Evolutionary conservation across 2,329 filamentous ascomycete genomes (phyloP).

Genomic region (Fusarium sp.): DNA sequence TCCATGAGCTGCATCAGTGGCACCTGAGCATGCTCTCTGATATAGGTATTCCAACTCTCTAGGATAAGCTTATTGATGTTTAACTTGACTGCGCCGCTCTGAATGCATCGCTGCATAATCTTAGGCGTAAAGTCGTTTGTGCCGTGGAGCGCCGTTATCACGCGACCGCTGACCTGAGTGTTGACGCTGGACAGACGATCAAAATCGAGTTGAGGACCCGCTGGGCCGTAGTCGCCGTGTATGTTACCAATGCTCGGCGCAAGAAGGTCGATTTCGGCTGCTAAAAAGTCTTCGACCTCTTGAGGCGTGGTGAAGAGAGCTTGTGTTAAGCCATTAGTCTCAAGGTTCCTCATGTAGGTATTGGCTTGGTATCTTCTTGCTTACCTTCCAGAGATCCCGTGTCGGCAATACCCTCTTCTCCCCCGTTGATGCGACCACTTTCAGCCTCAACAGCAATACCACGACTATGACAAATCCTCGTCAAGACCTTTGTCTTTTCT

Average conservation of each 20-base stretch:
- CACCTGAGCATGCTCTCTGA: conserved; percentile 5
- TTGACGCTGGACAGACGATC: conserved; percentile 51
- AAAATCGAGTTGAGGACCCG: conserved; percentile 70
- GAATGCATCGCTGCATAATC: conserved; percentile 62
- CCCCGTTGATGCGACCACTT: conserved; percentile 49
- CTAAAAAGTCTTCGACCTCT: conserved; percentile 76
- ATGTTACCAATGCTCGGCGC: conserved; percentile 82
- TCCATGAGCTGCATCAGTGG: conserved; percentile 20
- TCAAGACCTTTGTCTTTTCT: not conserved
- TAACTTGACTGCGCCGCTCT: conserved; percentile 62
- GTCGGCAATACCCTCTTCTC: conserved; percentile 77
- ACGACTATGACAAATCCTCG: not conserved
- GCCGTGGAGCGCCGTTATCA: conserved; percentile 62
- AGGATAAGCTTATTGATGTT: conserved; percentile 67
- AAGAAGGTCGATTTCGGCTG: conserved; percentile 77
- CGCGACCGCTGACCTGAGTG: conserved; percentile 50
- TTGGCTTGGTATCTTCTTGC: not conserved
- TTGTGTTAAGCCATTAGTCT: not conserved
- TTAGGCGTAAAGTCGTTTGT: conserved; percentile 64
- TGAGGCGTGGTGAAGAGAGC: conserved; percentile 70
- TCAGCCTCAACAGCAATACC: conserved; percentile 30
- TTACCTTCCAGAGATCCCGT: conserved; percentile 57
- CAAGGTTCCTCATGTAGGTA: no score
- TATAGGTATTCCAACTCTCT: conserved; percentile 42
- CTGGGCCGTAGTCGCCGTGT: conserved; percentile 76